Percentiles rank a stretch among this genome's conserved stretches.
phyloP scores from a whole-genome alignment of 2,329 filamentous ascomycete species.

The Pseudogymnoascus sp. region DNA sequence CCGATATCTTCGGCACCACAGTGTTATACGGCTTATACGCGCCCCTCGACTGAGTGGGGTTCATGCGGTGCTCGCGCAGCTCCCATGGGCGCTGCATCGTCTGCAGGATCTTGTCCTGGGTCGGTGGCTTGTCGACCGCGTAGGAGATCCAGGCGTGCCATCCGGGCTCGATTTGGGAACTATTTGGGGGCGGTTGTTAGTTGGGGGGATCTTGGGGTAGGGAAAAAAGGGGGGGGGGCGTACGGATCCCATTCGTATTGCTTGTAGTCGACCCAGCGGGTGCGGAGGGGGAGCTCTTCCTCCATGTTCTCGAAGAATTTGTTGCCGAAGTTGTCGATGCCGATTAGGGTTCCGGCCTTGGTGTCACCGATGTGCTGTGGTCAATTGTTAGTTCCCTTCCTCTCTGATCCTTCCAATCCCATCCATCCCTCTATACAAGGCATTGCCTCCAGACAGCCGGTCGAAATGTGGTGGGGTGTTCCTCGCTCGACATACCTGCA shows the following conservation, averaged over 20 bases:
- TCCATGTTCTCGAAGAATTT: slow-evolving; percentile 91
- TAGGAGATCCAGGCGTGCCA: slow-evolving; percentile 99
- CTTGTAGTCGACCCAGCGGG: slow-evolving; percentile 97
- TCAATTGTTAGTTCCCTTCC: background rate
- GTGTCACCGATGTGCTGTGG: slow-evolving; percentile 67
- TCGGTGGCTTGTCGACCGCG: slow-evolving; percentile 79
- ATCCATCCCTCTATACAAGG: background rate
- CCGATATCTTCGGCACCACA: slow-evolving; percentile 43
- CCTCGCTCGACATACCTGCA: slow-evolving; percentile 64
- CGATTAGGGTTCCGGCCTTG: slow-evolving; percentile 83
- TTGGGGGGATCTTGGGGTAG: no score
- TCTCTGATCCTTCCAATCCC: background rate
- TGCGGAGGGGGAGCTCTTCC: slow-evolving; percentile 91
- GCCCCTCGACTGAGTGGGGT: slow-evolving; percentile 66
- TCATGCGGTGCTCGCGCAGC: slow-evolving; percentile 62
- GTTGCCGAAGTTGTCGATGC: slow-evolving; percentile 86
- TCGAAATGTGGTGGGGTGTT: slow-evolving; percentile 21
- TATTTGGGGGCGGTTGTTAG: slow-evolving; percentile 28
- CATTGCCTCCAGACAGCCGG: background rate
- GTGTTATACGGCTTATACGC: slow-evolving; percentile 79
- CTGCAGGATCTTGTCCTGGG: slow-evolving; percentile 65
- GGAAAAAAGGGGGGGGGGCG: no score
- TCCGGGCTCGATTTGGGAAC: slow-evolving; percentile 82
- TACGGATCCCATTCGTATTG: slow-evolving; percentile 75
- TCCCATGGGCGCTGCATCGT: slow-evolving; percentile 70